Evolutionary conservation across 176 grass and related monocot species (phyloP), one percentile per base, ranked within the genome.

Genomic region (Ensete ventricosum): DNA sequence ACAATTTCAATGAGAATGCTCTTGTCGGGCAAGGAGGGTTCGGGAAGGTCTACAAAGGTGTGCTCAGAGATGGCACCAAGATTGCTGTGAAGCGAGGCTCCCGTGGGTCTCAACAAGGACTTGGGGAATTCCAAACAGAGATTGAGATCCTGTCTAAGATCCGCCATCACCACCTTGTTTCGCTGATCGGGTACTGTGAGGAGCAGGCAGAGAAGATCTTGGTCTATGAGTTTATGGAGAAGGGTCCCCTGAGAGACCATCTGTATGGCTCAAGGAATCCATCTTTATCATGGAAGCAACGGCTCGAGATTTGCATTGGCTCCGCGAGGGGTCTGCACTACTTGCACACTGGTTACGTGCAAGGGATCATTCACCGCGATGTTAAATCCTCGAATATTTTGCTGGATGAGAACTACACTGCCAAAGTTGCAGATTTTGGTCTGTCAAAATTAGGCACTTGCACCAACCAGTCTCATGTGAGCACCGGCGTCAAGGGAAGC

Each of bases 221-320:
- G 0, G 91, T 93, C 14, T 93, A 89, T 76, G 91, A 94, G 73
- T 94, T 83, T 64, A 90, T 94, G 87, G 87, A 89, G 71, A 90
- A 89, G 17, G 87, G 87, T 69, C 83, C 90, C 21, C 79, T 93
- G 27, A 82, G 90, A 53, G 72, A 81, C 55, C 84, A 93, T 84
- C 81, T 93, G 10, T 93, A 90, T 75, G 87, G 77, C 4, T 62
- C 54, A 1, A 78, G 58, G 8, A 81, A 80, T 26, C 76, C 79
- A 51, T 0, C 79, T 53, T 76, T 91, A 9, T 75, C 89, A 0
- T 91, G 89, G 89, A 87, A 83, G 67, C 80, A 87, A 84, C 77
- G 89, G 62, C 80, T 91, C 8, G 85, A 91, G 72, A 85, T 91
- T 72, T 91, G 89, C 82, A 85, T 91, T 66, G 82, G 76, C 22